Evolutionary conservation across 2,329 filamentous ascomycete species (phyloP).

Genomic region (Ceratocystis lukuohia): DNA sequence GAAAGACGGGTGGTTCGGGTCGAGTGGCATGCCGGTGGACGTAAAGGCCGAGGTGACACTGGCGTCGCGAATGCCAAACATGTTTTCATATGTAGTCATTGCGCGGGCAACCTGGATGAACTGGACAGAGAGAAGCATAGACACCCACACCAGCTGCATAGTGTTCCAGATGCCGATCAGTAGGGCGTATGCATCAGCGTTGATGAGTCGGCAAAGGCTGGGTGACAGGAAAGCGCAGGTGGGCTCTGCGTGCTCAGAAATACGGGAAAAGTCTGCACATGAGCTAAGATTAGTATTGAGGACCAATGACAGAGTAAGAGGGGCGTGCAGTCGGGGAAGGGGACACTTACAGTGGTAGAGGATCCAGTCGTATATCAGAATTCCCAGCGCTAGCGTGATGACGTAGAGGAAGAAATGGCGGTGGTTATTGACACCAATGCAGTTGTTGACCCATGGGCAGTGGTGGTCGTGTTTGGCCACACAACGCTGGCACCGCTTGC

Average conservation of each 20-base stretch:
- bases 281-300: conserved; percentile 23
- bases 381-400: conserved; percentile 59
- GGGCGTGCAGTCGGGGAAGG: background rate
- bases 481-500: conserved; percentile 77
- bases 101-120: conserved; percentile 83
- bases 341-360: conserved; percentile 52
- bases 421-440: conserved; percentile 88
- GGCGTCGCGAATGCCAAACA: conserved; percentile 60
- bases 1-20: conserved; percentile 47
- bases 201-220: conserved; percentile 59
- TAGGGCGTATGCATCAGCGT: conserved; percentile 72
- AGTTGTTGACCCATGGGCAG: conserved; percentile 97
- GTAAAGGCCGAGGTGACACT: conserved; percentile 63
- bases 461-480: conserved; percentile 96
- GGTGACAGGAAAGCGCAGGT: conserved; percentile 66
- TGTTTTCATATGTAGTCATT: conserved; percentile 93
- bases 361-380: conserved; percentile 58
- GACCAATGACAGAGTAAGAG: background rate
- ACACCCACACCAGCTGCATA: conserved; percentile 84
- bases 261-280: conserved; percentile 45
- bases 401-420: conserved; percentile 92
- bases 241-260: conserved; percentile 40
- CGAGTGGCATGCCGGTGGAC: conserved; percentile 61
- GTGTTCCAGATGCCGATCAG: conserved; percentile 65
- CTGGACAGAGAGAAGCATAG: conserved; percentile 93